Evolutionary conservation across 176 grass and related monocot genomes (phyloP).

Genomic region (Juncus inflexus): DNA sequence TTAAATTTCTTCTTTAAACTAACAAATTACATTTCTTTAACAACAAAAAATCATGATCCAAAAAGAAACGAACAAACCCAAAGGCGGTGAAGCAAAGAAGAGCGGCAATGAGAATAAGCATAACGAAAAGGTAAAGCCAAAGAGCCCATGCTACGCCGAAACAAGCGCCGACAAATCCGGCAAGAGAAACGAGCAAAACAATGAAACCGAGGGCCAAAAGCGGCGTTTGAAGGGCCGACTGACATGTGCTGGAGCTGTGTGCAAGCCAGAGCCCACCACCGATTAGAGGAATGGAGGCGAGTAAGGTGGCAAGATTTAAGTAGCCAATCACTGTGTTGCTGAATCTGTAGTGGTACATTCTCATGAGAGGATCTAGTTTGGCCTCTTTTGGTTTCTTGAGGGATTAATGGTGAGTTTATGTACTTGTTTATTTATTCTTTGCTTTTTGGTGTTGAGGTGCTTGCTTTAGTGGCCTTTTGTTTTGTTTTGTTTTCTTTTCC

Average conservation of each 20-base stretch:
- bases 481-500: slow-evolving; percentile 15
- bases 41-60: neutral
- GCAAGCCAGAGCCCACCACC: slow-evolving; percentile 76
- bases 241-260: slow-evolving; percentile 56
- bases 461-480: slow-evolving; percentile 31
- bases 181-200: slow-evolving; percentile 67
- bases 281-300: slow-evolving; percentile 82
- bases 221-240: slow-evolving; percentile 80
- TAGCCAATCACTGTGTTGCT: slow-evolving; percentile 79
- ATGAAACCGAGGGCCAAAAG: slow-evolving; percentile 68
- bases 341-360: slow-evolving; percentile 58
- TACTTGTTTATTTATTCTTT: slow-evolving; percentile 15
- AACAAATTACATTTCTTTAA: too few species aligned
- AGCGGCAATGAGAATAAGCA: slow-evolving; percentile 56
- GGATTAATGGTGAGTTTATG: slow-evolving; percentile 15
- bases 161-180: slow-evolving; percentile 89
- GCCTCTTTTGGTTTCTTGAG: slow-evolving; percentile 11
- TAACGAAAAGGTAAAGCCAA: slow-evolving; percentile 73
- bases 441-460: slow-evolving; percentile 35
- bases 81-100: slow-evolving; percentile 70
- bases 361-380: slow-evolving; percentile 1
- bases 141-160: slow-evolving; percentile 84
- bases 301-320: slow-evolving; percentile 76
- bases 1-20: too few species aligned
- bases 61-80: slow-evolving; percentile 43